Base-by-base conservation (phyloP, 2,329 filamentous ascomycete genomes). In the Hymenoscyphus repandus region DNA sequence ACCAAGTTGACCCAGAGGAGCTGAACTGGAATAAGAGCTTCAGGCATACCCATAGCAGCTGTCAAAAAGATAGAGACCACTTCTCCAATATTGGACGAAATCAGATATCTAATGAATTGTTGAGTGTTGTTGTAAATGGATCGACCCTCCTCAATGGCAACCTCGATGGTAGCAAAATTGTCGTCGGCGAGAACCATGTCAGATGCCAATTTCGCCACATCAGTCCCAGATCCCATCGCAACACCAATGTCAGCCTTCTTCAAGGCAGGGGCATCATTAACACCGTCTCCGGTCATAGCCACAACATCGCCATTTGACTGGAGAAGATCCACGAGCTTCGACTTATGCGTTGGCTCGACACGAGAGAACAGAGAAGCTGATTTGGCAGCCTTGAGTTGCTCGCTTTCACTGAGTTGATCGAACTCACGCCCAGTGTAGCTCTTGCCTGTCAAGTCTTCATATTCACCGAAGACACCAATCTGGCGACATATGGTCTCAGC, bases 101-200 rank as follows among this genome's bases (percentile, higher is more conserved):
- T 99, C 55, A 99, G 80, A 70, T 99, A 99, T 45, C 95, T 89
- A 72, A 99, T 99, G 72, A 99, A 99, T 69, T 99, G 93, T 69
- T 99, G 93, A 5, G 93, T 99, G 78, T 99, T 99, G 84, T 93
- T 97, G 80, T 96, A 99, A 72, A 99, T 99, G 57, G 91, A 91
- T 56, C 93, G 87, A 48, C 93, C 93, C 72, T 99, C 93, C 69
- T 99, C 93, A 57, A 99, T 91, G 45, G 93, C 93, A 50, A 90
- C 78, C 69, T 96, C 89, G 61, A 99, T 99, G 3, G 93, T 99
- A 55, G 93, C 93, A 70, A 99, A 99, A 77, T 99, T 99, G 73
- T 96, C 90, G 72, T 99, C 95, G 22, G 91, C 89, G 46, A 99
- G 85, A 46, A 99, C 92, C 93, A 99, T 99, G 69, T 99, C 93